Percentiles rank a stretch among this genome's conserved stretches.
Conservation (phyloP, 2,329 filamentous ascomycete genomes). For the Alternaria metachromatica region DNA sequence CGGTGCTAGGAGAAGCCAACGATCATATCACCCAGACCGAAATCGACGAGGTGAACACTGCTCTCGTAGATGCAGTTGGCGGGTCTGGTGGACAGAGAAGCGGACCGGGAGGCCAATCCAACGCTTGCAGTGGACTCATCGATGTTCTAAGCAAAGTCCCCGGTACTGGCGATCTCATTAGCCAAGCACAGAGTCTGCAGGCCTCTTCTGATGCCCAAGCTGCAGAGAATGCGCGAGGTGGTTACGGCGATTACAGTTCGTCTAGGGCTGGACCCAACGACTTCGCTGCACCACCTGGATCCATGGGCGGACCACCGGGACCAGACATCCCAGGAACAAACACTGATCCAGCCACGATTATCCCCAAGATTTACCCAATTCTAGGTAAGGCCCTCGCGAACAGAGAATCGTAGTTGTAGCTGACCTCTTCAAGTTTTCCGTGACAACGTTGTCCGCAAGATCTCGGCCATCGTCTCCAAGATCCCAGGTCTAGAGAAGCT, state of each 20-base stretch:
- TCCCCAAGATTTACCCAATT: slow-evolving; percentile 85
- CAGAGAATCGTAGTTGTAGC: background rate
- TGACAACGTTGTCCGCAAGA: slow-evolving; percentile 88
- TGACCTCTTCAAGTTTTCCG: slow-evolving; percentile 68
- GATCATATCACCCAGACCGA: slow-evolving; percentile 59
- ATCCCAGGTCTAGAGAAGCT: slow-evolving; percentile 87
- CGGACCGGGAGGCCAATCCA: slow-evolving; percentile 40
- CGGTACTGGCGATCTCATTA: slow-evolving; percentile 54
- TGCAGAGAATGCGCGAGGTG: slow-evolving; percentile 52
- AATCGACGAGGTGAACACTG: slow-evolving; percentile 55
- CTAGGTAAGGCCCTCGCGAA: slow-evolving; percentile 50
- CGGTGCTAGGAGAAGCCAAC: slow-evolving; percentile 57
- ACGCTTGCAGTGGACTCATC: slow-evolving; percentile 60
- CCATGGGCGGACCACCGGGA: slow-evolving; percentile 52
- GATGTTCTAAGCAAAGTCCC: slow-evolving; percentile 79
- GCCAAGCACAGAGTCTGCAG: slow-evolving; percentile 56
- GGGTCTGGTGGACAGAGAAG: slow-evolving; percentile 27
- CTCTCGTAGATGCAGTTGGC: slow-evolving; percentile 50
- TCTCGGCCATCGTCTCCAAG: slow-evolving; percentile 85
- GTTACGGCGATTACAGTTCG: slow-evolving; percentile 48
- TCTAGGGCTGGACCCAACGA: slow-evolving; percentile 44
- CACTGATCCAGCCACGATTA: slow-evolving; percentile 66
- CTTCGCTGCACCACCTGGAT: slow-evolving; percentile 54
- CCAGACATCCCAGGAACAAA: slow-evolving; percentile 75
- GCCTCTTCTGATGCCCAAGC: slow-evolving; percentile 57